Evolutionary conservation across 805 yeast genomes (phyloP).

Genomic region (Cyberlindnera euphorbiiphila): DNA sequence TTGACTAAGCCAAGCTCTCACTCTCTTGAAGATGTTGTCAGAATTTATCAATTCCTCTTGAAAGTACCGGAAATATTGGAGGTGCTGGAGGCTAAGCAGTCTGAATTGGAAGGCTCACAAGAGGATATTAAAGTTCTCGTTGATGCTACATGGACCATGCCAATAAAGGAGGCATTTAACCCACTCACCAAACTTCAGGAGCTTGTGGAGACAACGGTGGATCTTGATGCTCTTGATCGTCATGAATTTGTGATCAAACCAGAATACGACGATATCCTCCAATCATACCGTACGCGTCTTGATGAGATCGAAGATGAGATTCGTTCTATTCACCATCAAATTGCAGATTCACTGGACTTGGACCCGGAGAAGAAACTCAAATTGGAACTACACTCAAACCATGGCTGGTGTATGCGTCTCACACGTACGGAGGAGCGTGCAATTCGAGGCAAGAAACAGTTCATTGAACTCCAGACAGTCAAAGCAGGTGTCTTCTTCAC

Average conservation of each 20-base stretch:
- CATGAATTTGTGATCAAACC: conserved; percentile 85
- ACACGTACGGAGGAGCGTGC: conserved; percentile 87
- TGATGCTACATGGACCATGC: conserved; percentile 51
- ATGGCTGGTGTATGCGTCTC: conserved; percentile 93
- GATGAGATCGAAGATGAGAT: conserved; percentile 54
- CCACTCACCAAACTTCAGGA: conserved; percentile 71
- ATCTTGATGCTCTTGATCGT: conserved; percentile 73
- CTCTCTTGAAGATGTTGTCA: conserved; percentile 81
- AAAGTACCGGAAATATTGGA: conserved; percentile 66
- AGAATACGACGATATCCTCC: conserved; percentile 79
- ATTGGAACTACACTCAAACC: conserved; percentile 79
- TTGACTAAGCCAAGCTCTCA: conserved; percentile 46
- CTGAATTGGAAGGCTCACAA: conserved; percentile 28
- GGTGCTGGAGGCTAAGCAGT: conserved; percentile 42
- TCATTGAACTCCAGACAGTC: conserved; percentile 80
- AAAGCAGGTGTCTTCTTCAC: conserved; percentile 96
- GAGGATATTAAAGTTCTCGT: conserved; percentile 36
- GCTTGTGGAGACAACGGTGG: conserved; percentile 89
- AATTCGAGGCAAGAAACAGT: conserved; percentile 56
- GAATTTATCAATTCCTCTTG: conserved; percentile 76
- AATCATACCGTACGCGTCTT: conserved; percentile 54
- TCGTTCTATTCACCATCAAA: conserved; percentile 53
- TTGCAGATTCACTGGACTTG: conserved; percentile 71
- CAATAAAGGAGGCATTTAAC: conserved; percentile 44
- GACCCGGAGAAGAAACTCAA: conserved; percentile 88